Evolutionary conservation across 2,329 filamentous ascomycete species (phyloP).

Genomic region (Magnaporthiopsis incrustans): DNA sequence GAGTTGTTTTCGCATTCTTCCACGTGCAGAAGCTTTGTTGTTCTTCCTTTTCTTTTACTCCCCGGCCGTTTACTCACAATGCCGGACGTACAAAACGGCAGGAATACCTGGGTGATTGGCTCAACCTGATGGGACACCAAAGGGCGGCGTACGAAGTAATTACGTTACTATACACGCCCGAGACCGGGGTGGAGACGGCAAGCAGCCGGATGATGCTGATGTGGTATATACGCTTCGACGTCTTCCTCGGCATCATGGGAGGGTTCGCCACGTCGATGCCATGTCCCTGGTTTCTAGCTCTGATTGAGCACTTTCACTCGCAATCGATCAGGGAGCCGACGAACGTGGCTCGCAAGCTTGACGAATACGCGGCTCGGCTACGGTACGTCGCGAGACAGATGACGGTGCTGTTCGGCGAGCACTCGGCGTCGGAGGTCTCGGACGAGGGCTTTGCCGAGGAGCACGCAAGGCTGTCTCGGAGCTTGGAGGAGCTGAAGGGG

Average conservation of each 20-base stretch:
- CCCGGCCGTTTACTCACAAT: neutral
- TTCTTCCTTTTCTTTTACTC: too few species aligned
- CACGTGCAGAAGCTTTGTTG: too few species aligned
- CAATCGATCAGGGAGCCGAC: slow-evolving; percentile 52
- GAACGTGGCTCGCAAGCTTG: slow-evolving; percentile 57
- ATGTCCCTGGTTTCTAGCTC: slow-evolving; percentile 67
- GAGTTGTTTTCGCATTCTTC: slow-evolving; percentile 8
- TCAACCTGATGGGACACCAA: slow-evolving; percentile 87
- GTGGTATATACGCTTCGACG: slow-evolving; percentile 91
- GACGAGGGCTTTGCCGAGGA: slow-evolving; percentile 57
- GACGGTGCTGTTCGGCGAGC: slow-evolving; percentile 65
- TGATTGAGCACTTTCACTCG: slow-evolving; percentile 53
- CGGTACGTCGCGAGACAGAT: slow-evolving; percentile 74
- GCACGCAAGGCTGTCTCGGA: slow-evolving; percentile 43
- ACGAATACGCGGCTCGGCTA: slow-evolving; percentile 56
- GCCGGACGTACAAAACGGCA: slow-evolving; percentile 35
- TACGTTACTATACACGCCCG: slow-evolving; percentile 66
- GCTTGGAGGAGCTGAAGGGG: slow-evolving; percentile 39
- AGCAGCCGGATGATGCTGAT: slow-evolving; percentile 65
- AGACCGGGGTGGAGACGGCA: slow-evolving; percentile 63
- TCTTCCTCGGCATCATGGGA: slow-evolving; percentile 75
- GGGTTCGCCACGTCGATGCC: slow-evolving; percentile 67
- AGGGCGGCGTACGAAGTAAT: slow-evolving; percentile 80
- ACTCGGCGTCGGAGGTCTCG: slow-evolving; percentile 53
- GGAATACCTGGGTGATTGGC: slow-evolving; percentile 95